These are phyloP conservation scores for Alternaria ventricosa DNA, from an alignment of 2,329 filamentous ascomycete species.

Conservation along the genomic window DNA sequence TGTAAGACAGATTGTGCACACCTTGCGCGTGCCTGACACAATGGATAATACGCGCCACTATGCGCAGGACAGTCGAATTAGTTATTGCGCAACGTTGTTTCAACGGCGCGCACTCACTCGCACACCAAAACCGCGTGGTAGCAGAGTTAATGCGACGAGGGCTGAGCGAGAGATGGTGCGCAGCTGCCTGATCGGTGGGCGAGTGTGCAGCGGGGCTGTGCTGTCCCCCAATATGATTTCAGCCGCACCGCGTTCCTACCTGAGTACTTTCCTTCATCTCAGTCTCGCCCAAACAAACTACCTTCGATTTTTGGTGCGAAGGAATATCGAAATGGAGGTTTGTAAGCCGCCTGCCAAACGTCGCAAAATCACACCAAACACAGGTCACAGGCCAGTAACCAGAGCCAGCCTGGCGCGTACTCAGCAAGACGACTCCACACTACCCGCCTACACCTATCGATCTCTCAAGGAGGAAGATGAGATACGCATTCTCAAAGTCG, in stretches of 20 bases:
- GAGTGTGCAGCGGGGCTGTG: neutral
- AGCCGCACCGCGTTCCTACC: neutral
- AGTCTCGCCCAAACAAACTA: neutral
- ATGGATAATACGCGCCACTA: neutral
- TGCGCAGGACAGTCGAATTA: neutral
- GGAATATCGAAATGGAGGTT: accelerated
- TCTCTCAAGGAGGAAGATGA: neutral
- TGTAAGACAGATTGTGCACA: neutral
- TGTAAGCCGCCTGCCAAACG: neutral
- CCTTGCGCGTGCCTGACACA: neutral
- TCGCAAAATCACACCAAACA: neutral
- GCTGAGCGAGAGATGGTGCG: neutral
- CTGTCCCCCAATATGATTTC: neutral
- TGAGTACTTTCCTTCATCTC: neutral
- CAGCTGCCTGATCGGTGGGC: neutral
- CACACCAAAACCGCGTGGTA: neutral
- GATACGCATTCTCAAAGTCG: neutral
- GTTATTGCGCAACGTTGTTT: neutral
- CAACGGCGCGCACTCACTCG: neutral
- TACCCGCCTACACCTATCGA: neutral
- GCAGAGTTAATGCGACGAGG: neutral
- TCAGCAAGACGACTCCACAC: neutral
- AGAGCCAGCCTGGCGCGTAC: neutral
- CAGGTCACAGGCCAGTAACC: neutral
- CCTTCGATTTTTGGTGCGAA: neutral